Evolutionary conservation across 495 filamentous ascomycete species (phyloP), one percentile per base, ranked within the genome.

Genomic region (Collariella sp.): DNA sequence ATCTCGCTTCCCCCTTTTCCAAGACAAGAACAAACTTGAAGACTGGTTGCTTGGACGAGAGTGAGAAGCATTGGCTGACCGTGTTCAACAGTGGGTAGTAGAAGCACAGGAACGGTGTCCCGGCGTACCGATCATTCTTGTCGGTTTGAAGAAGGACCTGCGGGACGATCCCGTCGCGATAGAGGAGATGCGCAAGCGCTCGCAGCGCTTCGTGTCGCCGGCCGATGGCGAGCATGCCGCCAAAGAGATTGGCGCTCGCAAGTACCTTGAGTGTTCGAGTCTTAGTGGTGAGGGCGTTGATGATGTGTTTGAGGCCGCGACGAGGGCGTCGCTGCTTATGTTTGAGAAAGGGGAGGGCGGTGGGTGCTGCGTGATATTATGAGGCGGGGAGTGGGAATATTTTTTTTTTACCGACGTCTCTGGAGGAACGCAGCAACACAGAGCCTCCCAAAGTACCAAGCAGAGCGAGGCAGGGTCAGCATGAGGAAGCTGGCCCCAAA

Each of bases 261-360:
- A 95, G 72, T 99, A 99, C 61, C 84, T 99, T 45, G 93, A 99
- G 67, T 99, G 93, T 72, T 96, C 91, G 5, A 91, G 87, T 29
- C 71, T 99, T 59, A 96, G 88, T n/a, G 93, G 93, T 45, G 94
- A 99, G 66, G 93, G 93, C 12, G 93, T 99, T 20, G 93, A 99
- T 69, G 93, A 99, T 71, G 93, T 99, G 12, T 99, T 99, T 64
- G 93, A 99, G 67, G 93, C 93, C 24, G 93, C 93, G 9, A 99
- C 93, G 50, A 80, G 93, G 63, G 91, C 93, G n/a, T 91, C 93
- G 24, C 75, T 99, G 50, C 78, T 96, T 18, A 91, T 83, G 34
- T 93, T 94, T 54, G 91, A 97, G 62, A 91, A 91, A 70, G 82
- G 83, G 23, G 87, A 95, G 68, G 79, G 82, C 49, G 71, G 76